phyloP scores from a whole-genome alignment of 345 rosid species.

The Eucalyptus pauciflora region DNA sequence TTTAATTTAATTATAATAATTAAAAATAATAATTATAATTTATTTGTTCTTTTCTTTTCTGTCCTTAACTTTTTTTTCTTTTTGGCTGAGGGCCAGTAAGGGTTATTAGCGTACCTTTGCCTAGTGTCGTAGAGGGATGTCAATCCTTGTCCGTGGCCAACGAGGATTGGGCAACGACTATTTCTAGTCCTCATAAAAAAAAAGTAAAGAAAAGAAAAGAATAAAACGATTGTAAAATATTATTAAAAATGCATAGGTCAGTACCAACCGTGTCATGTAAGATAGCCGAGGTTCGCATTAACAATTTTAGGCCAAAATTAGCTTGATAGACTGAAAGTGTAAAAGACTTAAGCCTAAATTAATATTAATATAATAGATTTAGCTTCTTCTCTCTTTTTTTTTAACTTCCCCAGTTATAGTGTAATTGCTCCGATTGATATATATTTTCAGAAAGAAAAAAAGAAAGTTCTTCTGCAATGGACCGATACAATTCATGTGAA shows the following conservation, averaged over 20 bases:
- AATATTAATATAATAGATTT: too few species aligned
- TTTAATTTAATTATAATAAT: too few species aligned
- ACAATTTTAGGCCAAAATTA: rapidly evolving
- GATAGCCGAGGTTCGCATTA: rapidly evolving
- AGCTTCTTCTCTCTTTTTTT: too few species aligned
- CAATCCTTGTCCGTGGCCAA: too few species aligned
- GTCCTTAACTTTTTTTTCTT: too few species aligned
- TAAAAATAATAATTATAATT: too few species aligned
- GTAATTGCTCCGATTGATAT: neutral
- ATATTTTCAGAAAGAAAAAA: neutral
- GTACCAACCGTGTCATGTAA: rapidly evolving
- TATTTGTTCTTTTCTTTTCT: rapidly evolving
- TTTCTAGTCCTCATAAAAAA: too few species aligned
- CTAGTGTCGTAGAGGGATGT: rapidly evolving
- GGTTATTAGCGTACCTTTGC: neutral
- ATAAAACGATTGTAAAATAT: too few species aligned
- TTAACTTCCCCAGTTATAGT: too few species aligned
- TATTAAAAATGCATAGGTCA: neutral
- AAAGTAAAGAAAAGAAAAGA: too few species aligned
- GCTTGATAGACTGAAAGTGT: rapidly evolving
- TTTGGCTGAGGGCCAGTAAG: neutral
- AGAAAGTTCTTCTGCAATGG: neutral
- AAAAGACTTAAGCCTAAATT: neutral
- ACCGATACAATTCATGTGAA: neutral
- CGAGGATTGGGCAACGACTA: rapidly evolving